phyloP scores from a whole-genome alignment of 2,329 filamentous ascomycete species.

The Sphaerostilbella broomeana region DNA sequence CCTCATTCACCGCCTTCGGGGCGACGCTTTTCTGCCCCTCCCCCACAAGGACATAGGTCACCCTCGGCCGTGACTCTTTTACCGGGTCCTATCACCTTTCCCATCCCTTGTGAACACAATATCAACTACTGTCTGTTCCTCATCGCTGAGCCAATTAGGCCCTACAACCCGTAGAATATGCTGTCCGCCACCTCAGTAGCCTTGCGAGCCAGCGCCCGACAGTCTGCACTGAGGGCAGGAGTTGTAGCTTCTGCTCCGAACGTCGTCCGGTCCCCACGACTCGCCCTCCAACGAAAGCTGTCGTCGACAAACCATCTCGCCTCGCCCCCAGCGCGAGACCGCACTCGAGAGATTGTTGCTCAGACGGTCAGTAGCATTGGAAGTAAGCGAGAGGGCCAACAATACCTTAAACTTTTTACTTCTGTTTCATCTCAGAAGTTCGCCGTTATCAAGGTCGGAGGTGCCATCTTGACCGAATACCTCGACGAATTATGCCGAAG shows the following conservation, averaged over 20 bases:
- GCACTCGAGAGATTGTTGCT: slow-evolving; percentile 31
- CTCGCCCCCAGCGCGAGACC: slow-evolving; percentile 19
- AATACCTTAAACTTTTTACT: slow-evolving; percentile 95
- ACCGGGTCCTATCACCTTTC: too few relatives aligned
- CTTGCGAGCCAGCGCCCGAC: slow-evolving; percentile 39
- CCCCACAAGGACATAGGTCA: slow-evolving; percentile 10
- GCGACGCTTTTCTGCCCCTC: slow-evolving; percentile 16
- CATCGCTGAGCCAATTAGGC: slow-evolving; percentile 18
- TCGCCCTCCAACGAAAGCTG: slow-evolving; percentile 20
- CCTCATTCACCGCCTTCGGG: slow-evolving; percentile 14
- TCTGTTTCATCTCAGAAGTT: slow-evolving; percentile 96
- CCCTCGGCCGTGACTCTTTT: slow-evolving; percentile 4
- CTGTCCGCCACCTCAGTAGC: slow-evolving; percentile 36
- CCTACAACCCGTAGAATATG: slow-evolving; percentile 28
- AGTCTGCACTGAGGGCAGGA: slow-evolving; percentile 28
- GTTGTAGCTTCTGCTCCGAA: slow-evolving; percentile 19
- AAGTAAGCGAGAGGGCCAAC: slow-evolving; percentile 91
- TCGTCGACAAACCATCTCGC: slow-evolving; percentile 8
- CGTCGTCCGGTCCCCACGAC: slow-evolving; percentile 20
- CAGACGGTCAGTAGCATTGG: slow-evolving; percentile 85
- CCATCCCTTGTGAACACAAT: neutral
- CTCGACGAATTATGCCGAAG: slow-evolving; percentile 85
- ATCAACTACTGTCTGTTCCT: neutral
- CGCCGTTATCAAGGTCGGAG: slow-evolving; percentile 96
- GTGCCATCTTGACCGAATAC: slow-evolving; percentile 91